phyloP scores from a whole-genome alignment of 1,139 yeast species.

The Meyerozyma athensensis region DNA sequence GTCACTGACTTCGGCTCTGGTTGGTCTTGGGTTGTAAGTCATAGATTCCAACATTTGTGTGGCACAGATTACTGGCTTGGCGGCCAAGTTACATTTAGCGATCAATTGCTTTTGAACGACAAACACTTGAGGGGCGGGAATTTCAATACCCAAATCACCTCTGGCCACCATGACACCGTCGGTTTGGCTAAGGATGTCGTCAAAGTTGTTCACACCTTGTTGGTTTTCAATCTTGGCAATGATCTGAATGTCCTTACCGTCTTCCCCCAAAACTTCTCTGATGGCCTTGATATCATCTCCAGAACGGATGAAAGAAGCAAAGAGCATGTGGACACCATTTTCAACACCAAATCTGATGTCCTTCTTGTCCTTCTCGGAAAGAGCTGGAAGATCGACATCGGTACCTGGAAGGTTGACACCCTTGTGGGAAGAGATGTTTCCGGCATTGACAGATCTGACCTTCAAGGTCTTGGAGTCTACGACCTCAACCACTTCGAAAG shows the following conservation, averaged over 20 bases:
- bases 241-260: slow-evolving; percentile 92
- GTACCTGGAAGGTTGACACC: slow-evolving; percentile 99
- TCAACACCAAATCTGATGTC: slow-evolving; percentile 94
- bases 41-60: slow-evolving; percentile 99
- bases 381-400: slow-evolving; percentile 97
- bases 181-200: slow-evolving; percentile 86
- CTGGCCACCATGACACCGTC: slow-evolving; percentile 99
- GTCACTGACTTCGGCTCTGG: slow-evolving; percentile 99
- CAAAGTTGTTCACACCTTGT: slow-evolving; percentile 99
- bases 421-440: slow-evolving; percentile 94
- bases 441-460: slow-evolving; percentile 88
- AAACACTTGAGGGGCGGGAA: slow-evolving; percentile 98
- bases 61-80: slow-evolving; percentile 99
- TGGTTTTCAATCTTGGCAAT: slow-evolving; percentile 97
- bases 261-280: slow-evolving; percentile 93
- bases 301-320: slow-evolving; percentile 96
- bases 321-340: slow-evolving; percentile 95
- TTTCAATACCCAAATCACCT: slow-evolving; percentile 99
- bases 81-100: slow-evolving; percentile 98
- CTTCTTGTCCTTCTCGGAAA: slow-evolving; percentile 90
- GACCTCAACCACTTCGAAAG: slow-evolving; percentile 85
- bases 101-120: slow-evolving; percentile 98
- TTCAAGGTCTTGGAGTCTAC: slow-evolving; percentile 74
- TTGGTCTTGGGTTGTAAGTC: slow-evolving; percentile 99
- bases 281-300: slow-evolving; percentile 86